Base-by-base conservation (phyloP, 805 yeast species). In the Dipodascus geniculatus region DNA sequence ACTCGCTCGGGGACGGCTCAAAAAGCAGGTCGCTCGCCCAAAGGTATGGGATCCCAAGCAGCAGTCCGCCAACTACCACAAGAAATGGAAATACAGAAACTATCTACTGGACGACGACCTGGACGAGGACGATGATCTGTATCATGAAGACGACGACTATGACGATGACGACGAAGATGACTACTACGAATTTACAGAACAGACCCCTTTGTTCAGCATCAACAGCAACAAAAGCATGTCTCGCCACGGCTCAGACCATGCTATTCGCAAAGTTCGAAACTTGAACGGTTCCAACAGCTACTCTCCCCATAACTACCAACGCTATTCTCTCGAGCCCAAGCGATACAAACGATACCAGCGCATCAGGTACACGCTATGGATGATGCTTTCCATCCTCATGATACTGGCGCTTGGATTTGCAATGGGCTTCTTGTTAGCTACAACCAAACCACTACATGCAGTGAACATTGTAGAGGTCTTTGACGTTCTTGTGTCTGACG, bases 361-460 rank as follows among this genome's bases (percentile, higher is more conserved):
- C 23, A 57, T 67, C 11, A 64, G 70, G 38, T 53, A 64, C 22
- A 59, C 63, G 42, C 60, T 68, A 28, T 69, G 71, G 71, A 51
- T 63, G 38, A 52, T 63, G 44, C 51, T 68, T 11, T 52, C 60
- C n/a, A 56, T 44, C 62, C 55, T 67, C 42, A 51, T 60, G 42
- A 55, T 67, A 22, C 57, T 68, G 42, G 60, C 58, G 3, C 49
- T 85, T 28, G 96, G 96, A 1, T 88, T 91, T 62, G 72, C 85
- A 3, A 74, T 83, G 62, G 98, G 98, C 0, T 87, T 90, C 63
- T 70, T 89, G 1, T 70, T 90, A 47, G 96, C 96, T 0, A 82
- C 96, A 1, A 83, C 88, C 19, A 88, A 87, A 60, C 96, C 91
- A 54, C 71, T 91, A 53, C 81, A 83, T 52, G 76, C 78, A 56